Percentiles rank a stretch among this genome's conserved stretches.
Evolutionary conservation across 2,329 filamentous ascomycete genomes (phyloP).

Genomic region (Arthrobotrys entomopaga): DNA sequence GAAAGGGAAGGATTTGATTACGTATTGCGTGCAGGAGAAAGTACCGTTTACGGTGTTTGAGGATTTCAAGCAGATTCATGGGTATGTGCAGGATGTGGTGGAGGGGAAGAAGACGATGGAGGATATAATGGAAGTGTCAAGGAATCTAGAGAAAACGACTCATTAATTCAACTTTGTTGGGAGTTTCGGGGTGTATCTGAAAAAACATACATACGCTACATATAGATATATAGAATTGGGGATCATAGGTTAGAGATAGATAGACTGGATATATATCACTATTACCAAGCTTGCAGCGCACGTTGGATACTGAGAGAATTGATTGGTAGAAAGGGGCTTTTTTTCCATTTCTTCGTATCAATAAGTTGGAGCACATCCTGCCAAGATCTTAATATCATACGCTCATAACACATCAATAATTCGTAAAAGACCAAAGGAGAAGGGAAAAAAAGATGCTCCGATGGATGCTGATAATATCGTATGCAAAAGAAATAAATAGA

Average conservation of each 20-base stretch:
- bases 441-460: too few species aligned
- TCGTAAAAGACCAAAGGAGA: too few species aligned
- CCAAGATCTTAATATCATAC: too few species aligned
- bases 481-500: not conserved
- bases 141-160: conserved; percentile 5
- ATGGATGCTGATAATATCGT: not conserved
- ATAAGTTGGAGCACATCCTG: too few species aligned
- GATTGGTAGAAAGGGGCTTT: not conserved
- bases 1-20: conserved; percentile 88
- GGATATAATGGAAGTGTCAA: conserved; percentile 16
- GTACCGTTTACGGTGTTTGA: conserved; percentile 89
- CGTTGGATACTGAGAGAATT: too few species aligned
- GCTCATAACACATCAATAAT: too few species aligned
- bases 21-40: conserved; percentile 83
- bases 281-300: too few species aligned
- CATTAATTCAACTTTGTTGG: not conserved
- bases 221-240: not conserved
- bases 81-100: conserved; percentile 78
- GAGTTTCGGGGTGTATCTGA: too few species aligned
- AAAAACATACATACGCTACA: too few species aligned
- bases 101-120: conserved; percentile 46
- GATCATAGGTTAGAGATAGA: not conserved
- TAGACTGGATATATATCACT: not conserved
- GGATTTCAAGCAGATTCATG: conserved; percentile 81
- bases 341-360: conserved; percentile 2